A percentile compares a stretch with the other conserved stretches of the same genome.
phyloP scores from a whole-genome alignment of 257 asterid genomes.

The Nicotiana sylvestris region DNA sequence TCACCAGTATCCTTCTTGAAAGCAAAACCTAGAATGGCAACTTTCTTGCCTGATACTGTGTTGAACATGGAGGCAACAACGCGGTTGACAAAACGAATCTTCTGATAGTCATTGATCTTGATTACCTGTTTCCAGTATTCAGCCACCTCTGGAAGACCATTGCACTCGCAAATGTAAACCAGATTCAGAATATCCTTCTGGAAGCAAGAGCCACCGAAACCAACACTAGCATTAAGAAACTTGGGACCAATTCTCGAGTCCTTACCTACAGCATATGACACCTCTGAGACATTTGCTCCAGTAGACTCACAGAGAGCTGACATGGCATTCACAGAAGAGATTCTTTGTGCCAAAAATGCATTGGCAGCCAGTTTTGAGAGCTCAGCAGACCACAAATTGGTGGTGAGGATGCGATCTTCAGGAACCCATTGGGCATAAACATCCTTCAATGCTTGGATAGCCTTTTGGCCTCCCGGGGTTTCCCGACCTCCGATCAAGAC shows the following conservation, averaged over 20 bases:
- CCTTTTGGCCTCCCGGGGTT: constrained; percentile 17
- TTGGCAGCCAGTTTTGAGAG: constrained; percentile 14
- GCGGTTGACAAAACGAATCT: constrained; percentile 2
- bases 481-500: constrained; percentile 16
- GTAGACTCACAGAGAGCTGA: constrained; percentile 19
- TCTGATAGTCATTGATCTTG: constrained; percentile 16
- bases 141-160: constrained; percentile 4
- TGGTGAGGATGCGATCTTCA: constrained; percentile 10
- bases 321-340: constrained; percentile 15
- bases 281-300: constrained; percentile 16
- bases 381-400: constrained; percentile 19
- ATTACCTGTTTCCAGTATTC: constrained; percentile 13
- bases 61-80: constrained; percentile 14
- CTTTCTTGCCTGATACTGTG: constrained; percentile 10
- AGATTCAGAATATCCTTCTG: constrained; percentile 12
- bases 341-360: constrained; percentile 17
- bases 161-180: constrained; percentile 14
- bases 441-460: constrained; percentile 9
- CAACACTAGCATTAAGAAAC: constrained; percentile 15
- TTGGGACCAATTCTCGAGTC: constrained; percentile 12
- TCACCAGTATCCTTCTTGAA: constrained; percentile 18
- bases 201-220: constrained; percentile 14
- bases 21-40: constrained; percentile 9
- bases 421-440: constrained; percentile 14
- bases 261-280: constrained; percentile 14